Evolutionary conservation across 1,284 basidiomycete species (phyloP).

Genomic region (Leccinum huronense): DNA sequence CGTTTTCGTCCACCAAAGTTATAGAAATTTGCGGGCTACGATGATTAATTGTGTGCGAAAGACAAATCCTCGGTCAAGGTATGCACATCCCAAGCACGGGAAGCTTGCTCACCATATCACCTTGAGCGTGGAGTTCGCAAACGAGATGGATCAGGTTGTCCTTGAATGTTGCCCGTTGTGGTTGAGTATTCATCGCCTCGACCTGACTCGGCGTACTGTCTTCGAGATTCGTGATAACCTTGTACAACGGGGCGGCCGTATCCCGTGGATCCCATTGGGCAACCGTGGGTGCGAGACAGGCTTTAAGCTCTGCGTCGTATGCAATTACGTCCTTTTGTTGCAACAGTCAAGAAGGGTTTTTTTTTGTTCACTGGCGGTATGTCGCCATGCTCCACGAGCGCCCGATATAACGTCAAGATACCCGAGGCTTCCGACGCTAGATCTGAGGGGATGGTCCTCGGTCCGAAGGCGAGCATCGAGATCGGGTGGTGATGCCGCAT

Average conservation of each 20-base stretch:
- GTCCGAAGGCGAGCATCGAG: constrained; percentile 50
- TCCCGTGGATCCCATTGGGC: constrained; percentile 39
- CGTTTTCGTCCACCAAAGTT: constrained; percentile 58
- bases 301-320: constrained; percentile 57
- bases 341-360: constrained; percentile 56
- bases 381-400: constrained; percentile 34
- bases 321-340: constrained; percentile 56
- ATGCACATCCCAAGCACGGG: neutral
- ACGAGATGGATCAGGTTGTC: constrained; percentile 50
- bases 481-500: constrained; percentile 61
- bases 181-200: constrained; percentile 34
- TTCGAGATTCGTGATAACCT: constrained; percentile 43
- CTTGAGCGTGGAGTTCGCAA: constrained; percentile 50
- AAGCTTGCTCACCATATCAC: constrained; percentile 47
- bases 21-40: constrained; percentile 65
- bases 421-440: constrained; percentile 61
- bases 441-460: constrained; percentile 53
- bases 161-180: constrained; percentile 33
- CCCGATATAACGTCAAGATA: constrained; percentile 49
- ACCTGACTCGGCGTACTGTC: constrained; percentile 36
- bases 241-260: constrained; percentile 36
- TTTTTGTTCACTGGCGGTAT: constrained; percentile 31
- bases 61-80: neutral
- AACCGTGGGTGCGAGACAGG: constrained; percentile 41
- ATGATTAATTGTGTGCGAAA: constrained; percentile 5